Base-by-base conservation (phyloP, 345 rosid genomes). In the Citrus maxima region DNA sequence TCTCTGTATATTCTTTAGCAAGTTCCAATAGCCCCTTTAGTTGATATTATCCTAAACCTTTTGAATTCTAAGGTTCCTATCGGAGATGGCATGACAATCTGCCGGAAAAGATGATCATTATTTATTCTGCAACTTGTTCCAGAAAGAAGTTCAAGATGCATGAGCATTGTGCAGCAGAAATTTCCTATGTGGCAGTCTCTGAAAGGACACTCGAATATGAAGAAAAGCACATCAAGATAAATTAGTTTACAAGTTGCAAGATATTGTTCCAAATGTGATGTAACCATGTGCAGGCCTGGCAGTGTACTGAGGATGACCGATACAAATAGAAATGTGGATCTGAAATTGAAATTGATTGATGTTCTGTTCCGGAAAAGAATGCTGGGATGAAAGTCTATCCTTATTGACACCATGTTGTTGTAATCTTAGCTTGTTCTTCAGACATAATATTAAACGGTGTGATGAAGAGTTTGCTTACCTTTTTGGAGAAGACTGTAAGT, bases 11-110 rank as follows among this genome's bases (percentile, higher is more conserved):
- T 73, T 32, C 56, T 21, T 38, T 74, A 70, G 10, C 46, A 74
- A 35, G 24, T 25, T 49, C 56, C 25, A 42, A 28, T 61, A 40
- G 28, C 42, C 61, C 54, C 62, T 25, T 54, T 46, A 30, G 60
- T 73, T 63, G 71, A 46, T 74, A 0, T 54, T 35, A 59, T 7
- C 21, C 74, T 22, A 21, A 38, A 60, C 54, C 25, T 71, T 73
- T 78, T 58, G 71, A 49, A 14, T n/a, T 75, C 38, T 78, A 72
- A 95, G 98, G 97, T 95, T 67, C 97, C 97, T 2, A 88, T 95
- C 28, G 98, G 96, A 40, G 98, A 95, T 87, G 97, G 98, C 82
- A 86, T 92, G 91, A 90, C 97, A 19, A 88, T 95, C 79, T 95
- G 99, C 80, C 84, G 82, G 75, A 95, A 95, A 84, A 84, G 75